Conservation (phyloP, 192 early-diverging fungal species). For the Gigaspora rosea region DNA sequence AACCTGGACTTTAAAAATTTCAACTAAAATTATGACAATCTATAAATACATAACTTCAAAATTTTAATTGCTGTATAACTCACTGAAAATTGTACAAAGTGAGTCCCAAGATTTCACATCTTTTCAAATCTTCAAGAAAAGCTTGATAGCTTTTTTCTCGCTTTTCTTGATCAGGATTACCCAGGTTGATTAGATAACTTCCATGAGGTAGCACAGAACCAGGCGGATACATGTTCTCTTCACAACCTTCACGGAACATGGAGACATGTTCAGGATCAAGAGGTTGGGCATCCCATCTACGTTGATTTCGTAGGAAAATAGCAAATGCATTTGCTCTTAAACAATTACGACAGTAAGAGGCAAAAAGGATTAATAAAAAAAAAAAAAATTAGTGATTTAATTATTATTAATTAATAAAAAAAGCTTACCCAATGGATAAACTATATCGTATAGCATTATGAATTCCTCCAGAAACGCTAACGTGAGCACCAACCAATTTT, state of each 20-base stretch:
- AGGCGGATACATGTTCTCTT: conserved; percentile 30
- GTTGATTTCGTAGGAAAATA: conserved; percentile 44
- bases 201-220: conserved; percentile 53
- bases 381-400: neutral
- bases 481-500: conserved; percentile 46
- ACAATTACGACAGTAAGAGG: neutral
- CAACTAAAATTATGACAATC: neutral
- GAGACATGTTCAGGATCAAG: conserved; percentile 27
- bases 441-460: conserved; percentile 43
- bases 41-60: neutral
- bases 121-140: conserved; percentile 54
- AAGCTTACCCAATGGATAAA: conserved; percentile 39
- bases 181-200: conserved; percentile 58
- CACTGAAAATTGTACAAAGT: conserved; percentile 58
- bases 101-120: conserved; percentile 54
- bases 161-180: conserved; percentile 49
- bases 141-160: conserved; percentile 43
- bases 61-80: conserved; percentile 5
- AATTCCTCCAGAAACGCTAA: conserved; percentile 40
- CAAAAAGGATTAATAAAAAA: neutral
- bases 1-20: conserved; percentile 32
- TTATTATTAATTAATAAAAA: neutral
- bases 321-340: conserved; percentile 42
- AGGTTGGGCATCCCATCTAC: conserved; percentile 40
- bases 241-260: conserved; percentile 35